Base-by-base conservation (phyloP, 1,139 yeast genomes). In the Yamadazyma sp. region DNA sequence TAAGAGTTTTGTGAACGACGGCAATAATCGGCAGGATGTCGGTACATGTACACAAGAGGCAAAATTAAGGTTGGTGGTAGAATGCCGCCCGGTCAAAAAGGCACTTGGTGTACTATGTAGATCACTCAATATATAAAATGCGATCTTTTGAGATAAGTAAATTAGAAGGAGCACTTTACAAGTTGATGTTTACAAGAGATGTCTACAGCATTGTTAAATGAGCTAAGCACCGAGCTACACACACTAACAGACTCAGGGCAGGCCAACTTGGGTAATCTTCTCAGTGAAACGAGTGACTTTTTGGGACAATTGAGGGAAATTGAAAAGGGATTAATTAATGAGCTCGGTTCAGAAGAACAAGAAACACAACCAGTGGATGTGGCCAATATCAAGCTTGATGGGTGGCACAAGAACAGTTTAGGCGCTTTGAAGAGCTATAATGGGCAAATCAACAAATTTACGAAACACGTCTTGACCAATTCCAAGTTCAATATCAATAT, bases 351-450 rank as follows among this genome's bases (percentile, higher is more conserved):
- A 14, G 34, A 38, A 15, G 25, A 20, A 28, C 33, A 30, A 12
- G 7, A 8, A 14, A 26, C 22, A 10, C 28, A 4, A 24, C 31
- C 20, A 28, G 14, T 30, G 5, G 24, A 30, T 7, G 16, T 30
- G 4, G 17, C 8, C 12, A 15, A 31, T 10, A 31, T 32, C 9
- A 23, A 36, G 15, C 17, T 39, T 46, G 46, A 55, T 33, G 32
- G 38, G 5, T 72, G 77, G 77, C 70, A 72, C 45, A 64, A 62
- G 47, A 44, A 48, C 20, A 65, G 73, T 7, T 69, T 72, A 10
- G 35, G 46, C 4, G 44, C 51, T 14, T 55, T 72, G 23, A 72
- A 72, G 48, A 40, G 57, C 2, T 72, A 70, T 50, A 72, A 72
- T 48, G 51, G 69, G 1, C 62, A 62, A 22, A 61, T 62, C 33